phyloP scores from a whole-genome alignment of 2,329 filamentous ascomycete genomes.

The Exophiala sp. region DNA sequence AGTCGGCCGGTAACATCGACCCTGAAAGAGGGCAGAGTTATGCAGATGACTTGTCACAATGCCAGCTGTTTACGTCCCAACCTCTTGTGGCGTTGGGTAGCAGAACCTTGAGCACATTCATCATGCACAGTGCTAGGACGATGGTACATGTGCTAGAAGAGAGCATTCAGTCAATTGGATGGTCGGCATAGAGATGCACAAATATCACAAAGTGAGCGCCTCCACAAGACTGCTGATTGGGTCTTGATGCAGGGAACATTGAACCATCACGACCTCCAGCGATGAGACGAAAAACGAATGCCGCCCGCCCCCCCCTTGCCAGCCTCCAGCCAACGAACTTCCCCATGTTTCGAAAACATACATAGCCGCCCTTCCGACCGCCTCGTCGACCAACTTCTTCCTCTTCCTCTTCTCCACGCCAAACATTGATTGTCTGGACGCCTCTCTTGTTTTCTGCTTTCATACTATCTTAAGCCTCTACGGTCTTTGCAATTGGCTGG shows the following conservation, averaged over 20 bases:
- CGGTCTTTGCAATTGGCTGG: constrained; percentile 39
- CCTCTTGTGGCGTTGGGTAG: neutral
- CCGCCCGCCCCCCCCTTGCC: neutral
- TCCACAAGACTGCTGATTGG: constrained; percentile 14
- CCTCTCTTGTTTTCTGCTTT: constrained; percentile 33
- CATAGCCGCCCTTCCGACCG: constrained; percentile 19
- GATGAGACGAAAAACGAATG: neutral
- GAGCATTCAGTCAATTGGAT: neutral
- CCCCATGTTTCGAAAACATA: constrained; percentile 13
- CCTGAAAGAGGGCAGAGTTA: neutral
- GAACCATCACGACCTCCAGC: neutral
- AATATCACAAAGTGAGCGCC: constrained; percentile 21
- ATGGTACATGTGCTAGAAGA: neutral
- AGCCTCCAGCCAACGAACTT: neutral
- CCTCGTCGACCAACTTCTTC: constrained; percentile 12
- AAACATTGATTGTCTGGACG: constrained; percentile 34
- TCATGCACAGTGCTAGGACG: neutral
- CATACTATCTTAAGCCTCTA: constrained; percentile 29
- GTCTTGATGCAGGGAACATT: neutral
- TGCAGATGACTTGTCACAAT: neutral
- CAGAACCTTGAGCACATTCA: neutral
- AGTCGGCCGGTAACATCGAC: neutral
- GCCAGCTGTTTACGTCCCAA: too few species aligned
- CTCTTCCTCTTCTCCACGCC: constrained; percentile 18
- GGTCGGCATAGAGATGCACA: constrained; percentile 12